Evolutionary conservation across 169 alveolate genomes (phyloP).

Genomic region (Plasmodium gallinaceum): DNA sequence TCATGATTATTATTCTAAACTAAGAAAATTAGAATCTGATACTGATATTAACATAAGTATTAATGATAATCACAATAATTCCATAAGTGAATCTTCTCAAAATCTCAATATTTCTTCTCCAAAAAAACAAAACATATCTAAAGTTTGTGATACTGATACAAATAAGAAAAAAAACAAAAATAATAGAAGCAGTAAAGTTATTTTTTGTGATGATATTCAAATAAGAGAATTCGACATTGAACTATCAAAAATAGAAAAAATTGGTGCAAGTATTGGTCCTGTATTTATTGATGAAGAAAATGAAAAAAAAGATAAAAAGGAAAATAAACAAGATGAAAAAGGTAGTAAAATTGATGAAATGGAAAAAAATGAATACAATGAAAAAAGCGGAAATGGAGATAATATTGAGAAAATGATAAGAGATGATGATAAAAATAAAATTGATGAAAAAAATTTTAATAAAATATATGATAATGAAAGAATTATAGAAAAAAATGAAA

Average conservation of each 20-base stretch:
- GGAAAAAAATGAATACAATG: not conserved
- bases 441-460: not conserved
- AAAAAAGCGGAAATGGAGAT: not conserved
- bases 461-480: not conserved
- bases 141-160: not conserved
- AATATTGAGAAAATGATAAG: not conserved
- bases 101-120: not conserved
- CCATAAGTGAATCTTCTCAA: not conserved
- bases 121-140: not conserved
- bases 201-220: constrained; percentile 75
- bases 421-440: not conserved
- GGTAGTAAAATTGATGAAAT: not conserved
- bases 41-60: not conserved
- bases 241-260: constrained; percentile 80
- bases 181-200: constrained; percentile 63
- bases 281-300: constrained; percentile 50
- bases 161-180: constrained; percentile 27
- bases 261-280: constrained; percentile 82
- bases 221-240: constrained; percentile 81
- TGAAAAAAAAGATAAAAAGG: not conserved
- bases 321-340: not conserved
- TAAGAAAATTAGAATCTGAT: constrained; percentile 42
- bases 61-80: not conserved
- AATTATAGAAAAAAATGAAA: not conserved
- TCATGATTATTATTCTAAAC: constrained; percentile 34